These are phyloP conservation scores for Phytophthora citricola DNA, from an alignment of 352 stramenopile species.

Conservation along the genomic window DNA sequence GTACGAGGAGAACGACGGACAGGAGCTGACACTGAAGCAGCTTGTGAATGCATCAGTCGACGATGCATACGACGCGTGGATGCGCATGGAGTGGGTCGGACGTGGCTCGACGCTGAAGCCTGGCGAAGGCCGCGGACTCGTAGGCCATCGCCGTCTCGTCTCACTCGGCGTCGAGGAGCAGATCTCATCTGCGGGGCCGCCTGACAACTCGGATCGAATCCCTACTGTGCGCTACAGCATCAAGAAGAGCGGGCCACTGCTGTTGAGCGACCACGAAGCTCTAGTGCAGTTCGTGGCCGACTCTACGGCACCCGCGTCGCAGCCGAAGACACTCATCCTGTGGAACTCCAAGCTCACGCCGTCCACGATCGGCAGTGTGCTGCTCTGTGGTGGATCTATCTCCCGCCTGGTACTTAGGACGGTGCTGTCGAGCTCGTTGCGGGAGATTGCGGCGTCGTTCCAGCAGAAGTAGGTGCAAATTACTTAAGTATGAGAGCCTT, in stretches of 20 bases:
- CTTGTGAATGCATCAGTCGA: constrained; percentile 42
- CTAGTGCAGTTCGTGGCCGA: constrained; percentile 68
- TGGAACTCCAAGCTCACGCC: constrained; percentile 72
- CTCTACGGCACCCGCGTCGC: constrained; percentile 18
- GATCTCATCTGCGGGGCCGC: constrained; percentile 57
- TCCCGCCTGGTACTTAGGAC: constrained; percentile 42
- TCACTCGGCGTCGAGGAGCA: constrained; percentile 58
- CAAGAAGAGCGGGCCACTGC: constrained; percentile 48
- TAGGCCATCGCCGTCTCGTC: constrained; percentile 50
- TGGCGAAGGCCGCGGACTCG: constrained; percentile 47
- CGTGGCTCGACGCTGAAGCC: constrained; percentile 37
- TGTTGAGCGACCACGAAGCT: constrained; percentile 57
- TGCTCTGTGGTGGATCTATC: constrained; percentile 65
- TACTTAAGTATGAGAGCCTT: too few relatives aligned
- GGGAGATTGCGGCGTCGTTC: constrained; percentile 25
- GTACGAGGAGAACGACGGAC: constrained; percentile 57
- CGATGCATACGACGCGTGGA: constrained; percentile 58
- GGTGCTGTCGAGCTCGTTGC: constrained; percentile 39
- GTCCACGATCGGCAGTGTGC: constrained; percentile 50
- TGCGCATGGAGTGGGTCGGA: constrained; percentile 54
- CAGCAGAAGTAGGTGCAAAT: constrained; percentile 26
- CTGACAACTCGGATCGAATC: constrained; percentile 49
- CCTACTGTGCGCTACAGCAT: constrained; percentile 59
- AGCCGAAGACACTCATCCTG: constrained; percentile 60
- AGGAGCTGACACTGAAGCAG: constrained; percentile 53